Conservation (phyloP, 495 filamentous ascomycete species). For the Diplogelasinospora grovesii region DNA sequence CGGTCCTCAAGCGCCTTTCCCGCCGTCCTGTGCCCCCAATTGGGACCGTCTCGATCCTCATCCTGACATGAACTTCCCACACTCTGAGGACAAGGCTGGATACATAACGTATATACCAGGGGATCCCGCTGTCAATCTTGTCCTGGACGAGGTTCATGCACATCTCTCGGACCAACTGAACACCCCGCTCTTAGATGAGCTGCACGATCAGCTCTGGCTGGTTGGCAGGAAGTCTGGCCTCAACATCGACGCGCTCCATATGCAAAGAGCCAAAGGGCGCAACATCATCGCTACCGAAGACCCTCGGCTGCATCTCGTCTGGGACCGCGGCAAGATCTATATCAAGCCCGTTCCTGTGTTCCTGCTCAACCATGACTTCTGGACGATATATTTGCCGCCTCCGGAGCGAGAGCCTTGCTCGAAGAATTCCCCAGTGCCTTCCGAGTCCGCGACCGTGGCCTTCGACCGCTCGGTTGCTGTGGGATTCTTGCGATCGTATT, state of each 20-base stretch:
- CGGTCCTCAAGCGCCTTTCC: too few relatives aligned
- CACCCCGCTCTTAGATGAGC: conserved; percentile 4
- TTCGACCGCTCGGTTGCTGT: background rate
- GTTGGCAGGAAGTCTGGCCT: conserved; percentile 1
- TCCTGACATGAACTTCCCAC: background rate
- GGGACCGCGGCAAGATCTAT: conserved; percentile 5
- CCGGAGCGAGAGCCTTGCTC: background rate
- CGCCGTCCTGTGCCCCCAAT: too few relatives aligned
- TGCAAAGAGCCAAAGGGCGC: conserved; percentile 2
- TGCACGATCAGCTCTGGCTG: conserved; percentile 6
- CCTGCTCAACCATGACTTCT: conserved; percentile 3
- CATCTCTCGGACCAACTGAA: background rate
- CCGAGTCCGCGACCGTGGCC: background rate
- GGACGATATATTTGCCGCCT: background rate
- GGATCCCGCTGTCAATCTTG: background rate
- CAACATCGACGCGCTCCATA: conserved; percentile 11
- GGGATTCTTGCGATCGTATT: conserved; percentile 7
- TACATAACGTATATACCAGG: conserved; percentile 3
- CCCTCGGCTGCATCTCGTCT: conserved; percentile 6
- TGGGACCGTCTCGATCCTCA: background rate
- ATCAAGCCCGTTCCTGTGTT: conserved; percentile 5
- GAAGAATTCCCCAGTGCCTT: too few relatives aligned
- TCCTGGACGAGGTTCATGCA: background rate
- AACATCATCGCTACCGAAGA: conserved; percentile 9
- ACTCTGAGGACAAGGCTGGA: background rate